Base-by-base conservation (phyloP, 108 stramenopile genomes). In the Chaetoceros muelleri region DNA sequence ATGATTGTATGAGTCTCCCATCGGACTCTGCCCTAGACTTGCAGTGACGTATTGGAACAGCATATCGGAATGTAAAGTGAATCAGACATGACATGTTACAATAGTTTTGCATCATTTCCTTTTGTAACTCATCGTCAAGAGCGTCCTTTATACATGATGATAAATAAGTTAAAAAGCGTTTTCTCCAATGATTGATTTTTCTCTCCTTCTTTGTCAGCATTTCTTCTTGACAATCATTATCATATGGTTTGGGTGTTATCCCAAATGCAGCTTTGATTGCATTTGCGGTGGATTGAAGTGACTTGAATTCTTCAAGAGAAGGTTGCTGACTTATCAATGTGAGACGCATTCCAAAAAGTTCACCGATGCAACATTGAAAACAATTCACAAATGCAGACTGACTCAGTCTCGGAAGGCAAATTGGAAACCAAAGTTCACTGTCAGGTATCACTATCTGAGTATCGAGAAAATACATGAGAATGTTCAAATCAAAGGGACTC, bases 351-450 rank as follows among this genome's bases (percentile, higher is more conserved):
- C n/a, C 34, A 40, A 13, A 40, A 5, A 10, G 34, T 40, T 40
- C 34, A 10, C 34, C 34, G 5, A 40, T 40, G 13, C 34, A 40
- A 40, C 34, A 40, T 40, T 40, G 34, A 13, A 10, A 40, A 13
- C 34, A 40, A 40, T 40, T 10, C 34, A 40, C 53, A 65, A 83
- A 89, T 53, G 82, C 87, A 19, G 78, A 70, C 8, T 79, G 71
- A 53, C 82, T 70, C 40, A 89, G 83, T 13, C 84, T 68, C 10
- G 87, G 87, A n/a, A 89, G 52, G 57, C 87, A 89, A 23, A 89
- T 53, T 1, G 87, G 87, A 53, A 84, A 71, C 87, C 87, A 89
- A 22, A 79, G 61, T 57, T 89, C 87, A 58, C 79, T 81, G 2
- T 71, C 66, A 28, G 62, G 28, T 2, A 83, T 57, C 28, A 71